phyloP scores from a whole-genome alignment of 2,329 filamentous ascomycete species.

The Trichophyton schoenleinii region DNA sequence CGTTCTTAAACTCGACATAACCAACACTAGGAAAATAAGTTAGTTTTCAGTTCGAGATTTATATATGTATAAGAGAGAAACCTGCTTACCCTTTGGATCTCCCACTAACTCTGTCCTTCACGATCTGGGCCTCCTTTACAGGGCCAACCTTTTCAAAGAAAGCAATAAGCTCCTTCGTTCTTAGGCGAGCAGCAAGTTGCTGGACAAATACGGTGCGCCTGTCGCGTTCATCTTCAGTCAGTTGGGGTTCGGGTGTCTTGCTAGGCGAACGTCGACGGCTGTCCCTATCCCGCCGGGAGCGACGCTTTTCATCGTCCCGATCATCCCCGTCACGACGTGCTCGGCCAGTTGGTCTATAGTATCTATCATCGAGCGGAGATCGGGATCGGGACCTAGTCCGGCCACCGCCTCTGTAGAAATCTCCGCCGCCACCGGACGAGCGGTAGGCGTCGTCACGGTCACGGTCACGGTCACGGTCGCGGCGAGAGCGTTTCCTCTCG shows the following conservation, averaged over 20 bases:
- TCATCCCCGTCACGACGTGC: slow-evolving; percentile 36
- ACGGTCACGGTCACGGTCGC: slow-evolving; percentile 50
- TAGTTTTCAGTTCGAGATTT: slow-evolving; percentile 20
- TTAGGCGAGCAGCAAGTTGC: slow-evolving; percentile 85
- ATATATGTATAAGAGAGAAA: slow-evolving; percentile 3
- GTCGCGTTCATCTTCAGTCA: slow-evolving; percentile 92
- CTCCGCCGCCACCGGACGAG: slow-evolving; percentile 43
- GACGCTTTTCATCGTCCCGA: slow-evolving; percentile 34
- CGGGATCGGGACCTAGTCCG: slow-evolving; percentile 58
- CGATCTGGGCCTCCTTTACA: slow-evolving; percentile 95
- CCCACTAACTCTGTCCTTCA: slow-evolving; percentile 92
- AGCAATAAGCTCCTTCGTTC: slow-evolving; percentile 79
- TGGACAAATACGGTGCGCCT: slow-evolving; percentile 96
- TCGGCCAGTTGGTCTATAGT: slow-evolving; percentile 40
- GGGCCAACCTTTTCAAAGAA: slow-evolving; percentile 94
- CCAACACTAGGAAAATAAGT: slow-evolving; percentile 57
- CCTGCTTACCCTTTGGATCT: slow-evolving; percentile 82
- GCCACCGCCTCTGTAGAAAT: slow-evolving; percentile 56
- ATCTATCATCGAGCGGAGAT: slow-evolving; percentile 52
- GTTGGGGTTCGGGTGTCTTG: slow-evolving; percentile 52
- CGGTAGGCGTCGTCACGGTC: slow-evolving; percentile 40
- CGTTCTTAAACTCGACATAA: slow-evolving; percentile 96
- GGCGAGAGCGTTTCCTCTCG: slow-evolving; percentile 60
- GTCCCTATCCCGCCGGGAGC: slow-evolving; percentile 43
- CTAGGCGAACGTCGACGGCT: slow-evolving; percentile 33